Conservation (phyloP, 345 rosid species). For the Hibiscus tridactylites region DNA sequence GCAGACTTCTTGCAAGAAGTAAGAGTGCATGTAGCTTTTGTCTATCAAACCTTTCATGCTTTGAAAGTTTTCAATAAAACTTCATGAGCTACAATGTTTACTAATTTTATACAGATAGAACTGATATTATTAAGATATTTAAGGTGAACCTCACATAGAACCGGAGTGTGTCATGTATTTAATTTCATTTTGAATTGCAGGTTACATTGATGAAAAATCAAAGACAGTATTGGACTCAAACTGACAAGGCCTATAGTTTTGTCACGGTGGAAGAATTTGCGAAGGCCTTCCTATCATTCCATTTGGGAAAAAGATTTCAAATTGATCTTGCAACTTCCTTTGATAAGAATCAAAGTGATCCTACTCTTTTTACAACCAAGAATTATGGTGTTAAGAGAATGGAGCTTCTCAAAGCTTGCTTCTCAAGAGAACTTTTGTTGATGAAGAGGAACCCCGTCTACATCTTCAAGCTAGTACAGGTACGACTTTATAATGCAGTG, state of each 20-base stretch:
- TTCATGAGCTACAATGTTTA: not conserved
- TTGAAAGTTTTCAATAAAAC: not conserved
- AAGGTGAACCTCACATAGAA: not conserved
- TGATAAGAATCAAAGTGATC: slow-evolving; percentile 46
- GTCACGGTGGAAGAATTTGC: slow-evolving; percentile 51
- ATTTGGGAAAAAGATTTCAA: slow-evolving; percentile 35
- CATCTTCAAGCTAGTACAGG: slow-evolving; percentile 59
- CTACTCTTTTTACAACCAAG: slow-evolving; percentile 49
- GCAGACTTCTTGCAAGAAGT: slow-evolving; percentile 90
- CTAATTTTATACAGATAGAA: not conserved
- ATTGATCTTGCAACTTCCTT: slow-evolving; percentile 50
- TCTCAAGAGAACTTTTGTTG: slow-evolving; percentile 55
- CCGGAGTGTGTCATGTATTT: not conserved
- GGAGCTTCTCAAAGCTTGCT: slow-evolving; percentile 52
- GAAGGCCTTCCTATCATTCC: slow-evolving; percentile 57
- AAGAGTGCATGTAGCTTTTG: slow-evolving; percentile 10
- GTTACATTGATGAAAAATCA: slow-evolving; percentile 81
- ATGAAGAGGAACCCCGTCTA: slow-evolving; percentile 76
- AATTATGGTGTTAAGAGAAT: slow-evolving; percentile 48
- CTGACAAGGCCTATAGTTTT: slow-evolving; percentile 48
- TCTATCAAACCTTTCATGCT: not conserved
- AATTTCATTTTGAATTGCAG: slow-evolving; percentile 22
- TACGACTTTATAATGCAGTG: slow-evolving; percentile 1
- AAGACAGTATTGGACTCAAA: slow-evolving; percentile 54
- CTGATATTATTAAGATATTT: not conserved